phyloP scores from a whole-genome alignment of 2,329 filamentous ascomycete species.

The Fusarium cicatricum region DNA sequence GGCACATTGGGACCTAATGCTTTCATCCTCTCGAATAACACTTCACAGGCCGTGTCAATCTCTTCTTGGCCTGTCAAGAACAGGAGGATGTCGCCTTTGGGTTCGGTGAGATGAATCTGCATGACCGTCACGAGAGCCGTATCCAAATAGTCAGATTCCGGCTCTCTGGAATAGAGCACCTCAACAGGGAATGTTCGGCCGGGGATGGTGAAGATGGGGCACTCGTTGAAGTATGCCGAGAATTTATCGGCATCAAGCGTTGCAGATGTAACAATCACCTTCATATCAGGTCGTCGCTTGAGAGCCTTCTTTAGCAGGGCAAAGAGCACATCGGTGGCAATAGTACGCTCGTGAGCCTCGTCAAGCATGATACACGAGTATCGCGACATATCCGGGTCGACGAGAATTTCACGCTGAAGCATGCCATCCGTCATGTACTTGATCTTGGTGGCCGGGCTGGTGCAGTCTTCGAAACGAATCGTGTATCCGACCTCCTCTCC shows the following conservation, averaged over 20 bases:
- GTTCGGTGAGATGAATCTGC: constrained; percentile 96
- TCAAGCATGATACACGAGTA: constrained; percentile 99
- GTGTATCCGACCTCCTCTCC: constrained; percentile 96
- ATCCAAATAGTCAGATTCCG: constrained; percentile 95
- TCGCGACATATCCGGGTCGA: constrained; percentile 86
- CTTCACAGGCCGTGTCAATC: constrained; percentile 94
- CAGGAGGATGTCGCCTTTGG: constrained; percentile 90
- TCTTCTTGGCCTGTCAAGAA: constrained; percentile 98
- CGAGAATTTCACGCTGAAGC: constrained; percentile 92
- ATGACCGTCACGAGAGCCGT: constrained; percentile 95
- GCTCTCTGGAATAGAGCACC: constrained; percentile 92
- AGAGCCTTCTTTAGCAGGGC: constrained; percentile 93
- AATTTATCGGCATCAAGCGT: constrained; percentile 98
- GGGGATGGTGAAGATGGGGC: constrained; percentile 95
- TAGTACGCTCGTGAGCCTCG: constrained; percentile 96
- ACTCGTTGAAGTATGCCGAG: constrained; percentile 93
- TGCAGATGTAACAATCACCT: constrained; percentile 95
- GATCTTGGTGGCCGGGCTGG: constrained; percentile 86
- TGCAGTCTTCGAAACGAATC: constrained; percentile 96
- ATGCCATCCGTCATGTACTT: constrained; percentile 99
- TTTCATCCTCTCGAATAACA: constrained; percentile 95
- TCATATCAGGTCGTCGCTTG: constrained; percentile 84
- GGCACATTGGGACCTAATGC: constrained; percentile 89
- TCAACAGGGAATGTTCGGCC: constrained; percentile 96
- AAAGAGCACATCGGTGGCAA: constrained; percentile 94